Evolutionary conservation across 2,329 filamentous ascomycete genomes (phyloP).

Genomic region (Tolypocladium album): DNA sequence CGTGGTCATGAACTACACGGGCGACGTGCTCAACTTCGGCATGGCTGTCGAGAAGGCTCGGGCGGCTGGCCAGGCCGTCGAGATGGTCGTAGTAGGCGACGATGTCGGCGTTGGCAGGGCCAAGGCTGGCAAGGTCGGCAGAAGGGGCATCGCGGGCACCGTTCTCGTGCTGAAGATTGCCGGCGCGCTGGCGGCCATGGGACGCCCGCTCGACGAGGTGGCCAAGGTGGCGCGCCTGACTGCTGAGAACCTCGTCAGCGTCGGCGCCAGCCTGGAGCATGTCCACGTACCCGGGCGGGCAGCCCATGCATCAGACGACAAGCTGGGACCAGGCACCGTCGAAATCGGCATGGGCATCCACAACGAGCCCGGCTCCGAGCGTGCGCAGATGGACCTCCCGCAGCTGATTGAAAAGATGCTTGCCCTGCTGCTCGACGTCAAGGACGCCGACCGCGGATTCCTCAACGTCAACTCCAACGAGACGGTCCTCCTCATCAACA

Average conservation of each 20-base stretch:
- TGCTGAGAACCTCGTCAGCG: conserved; percentile 68
- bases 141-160: conserved; percentile 83
- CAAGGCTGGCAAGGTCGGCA: conserved; percentile 82
- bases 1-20: conserved; percentile 94
- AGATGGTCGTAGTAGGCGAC: conserved; percentile 88
- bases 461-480: conserved; percentile 51
- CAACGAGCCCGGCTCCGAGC: conserved; percentile 52
- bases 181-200: conserved; percentile 69
- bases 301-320: conserved; percentile 40
- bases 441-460: conserved; percentile 62
- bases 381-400: conserved; percentile 39
- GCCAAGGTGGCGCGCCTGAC: conserved; percentile 59
- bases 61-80: conserved; percentile 63
- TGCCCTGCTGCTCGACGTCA: conserved; percentile 52
- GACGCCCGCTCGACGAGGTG: conserved; percentile 58
- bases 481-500: conserved; percentile 63
- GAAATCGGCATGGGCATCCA: conserved; percentile 72
- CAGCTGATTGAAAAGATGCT: conserved; percentile 56
- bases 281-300: conserved; percentile 85
- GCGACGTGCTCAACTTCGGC: conserved; percentile 83
- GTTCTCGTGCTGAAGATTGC: conserved; percentile 86
- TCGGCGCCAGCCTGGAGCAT: conserved; percentile 77
- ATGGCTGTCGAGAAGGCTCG: conserved; percentile 89
- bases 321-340: conserved; percentile 36
- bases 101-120: conserved; percentile 80